Base-by-base conservation (phyloP, 495 filamentous ascomycete species). In the Physcia stellaris region DNA sequence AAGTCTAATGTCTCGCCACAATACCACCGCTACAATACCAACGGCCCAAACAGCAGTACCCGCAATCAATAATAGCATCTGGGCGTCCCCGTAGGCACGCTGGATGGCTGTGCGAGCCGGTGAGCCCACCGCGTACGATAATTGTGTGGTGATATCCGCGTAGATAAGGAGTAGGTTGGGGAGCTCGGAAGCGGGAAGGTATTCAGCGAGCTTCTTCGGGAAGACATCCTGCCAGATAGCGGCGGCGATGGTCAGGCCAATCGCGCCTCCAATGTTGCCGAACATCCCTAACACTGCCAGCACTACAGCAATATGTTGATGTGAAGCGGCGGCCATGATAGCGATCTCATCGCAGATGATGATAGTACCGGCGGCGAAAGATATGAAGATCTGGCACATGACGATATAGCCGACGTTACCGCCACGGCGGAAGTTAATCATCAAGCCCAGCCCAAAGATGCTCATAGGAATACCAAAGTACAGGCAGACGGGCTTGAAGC, bases 371-470 rank as follows among this genome's bases (percentile, higher is more conserved):
- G 77, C 79, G 11, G 66, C 63, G 37, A 87, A 71, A 20, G 80
- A 75, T 47, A 86, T 83, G 58, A 85, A 77, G 53, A 86, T 81
- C 55, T 86, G 79, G 47, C 71, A 77, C 75, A 84, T 81, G 56
- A 84, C 61, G 15, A 86, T 58, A 53, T 77, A 83, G 18, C 76
- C 79, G 32, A 84, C 62, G 33, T 63, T 48, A 13, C 58, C 55
- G 23, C 67, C 59, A 39, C 71, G 59, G 24, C 80, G 75, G 68
- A 83, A 85, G 45, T 61, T 68, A 46, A 66, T 81, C 70, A 82
- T 70, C 37, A 81, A 66, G 12, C 80, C 69, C 0, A 75, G 68
- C 2, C 78, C 68, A 17, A 81, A 67, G 24, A 79, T 62, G 52
- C 68, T 61, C 15, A 84, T 52, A 0, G 79, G 77, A 0, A 82